Conservation (phyloP, 73 alveolate genomes). For the Tetrahymena borealis region DNA sequence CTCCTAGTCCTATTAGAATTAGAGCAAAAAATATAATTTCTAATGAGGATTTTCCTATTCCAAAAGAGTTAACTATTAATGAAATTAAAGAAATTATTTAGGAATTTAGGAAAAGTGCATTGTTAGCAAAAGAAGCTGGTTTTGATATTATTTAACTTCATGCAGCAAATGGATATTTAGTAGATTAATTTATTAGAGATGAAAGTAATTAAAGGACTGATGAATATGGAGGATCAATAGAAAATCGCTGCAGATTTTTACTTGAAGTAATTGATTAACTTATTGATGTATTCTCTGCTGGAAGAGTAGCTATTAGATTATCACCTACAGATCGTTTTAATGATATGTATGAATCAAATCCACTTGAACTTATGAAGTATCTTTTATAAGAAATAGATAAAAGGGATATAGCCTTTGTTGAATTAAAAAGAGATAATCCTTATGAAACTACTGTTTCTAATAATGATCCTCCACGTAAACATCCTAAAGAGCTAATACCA, state of each 20-base stretch:
- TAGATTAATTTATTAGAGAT: conserved; percentile 61
- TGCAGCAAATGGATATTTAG: conserved; percentile 65
- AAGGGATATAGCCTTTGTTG: conserved; percentile 20
- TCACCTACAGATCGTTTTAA: conserved; percentile 41
- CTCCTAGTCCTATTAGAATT: conserved; percentile 26
- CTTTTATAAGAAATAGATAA: not conserved
- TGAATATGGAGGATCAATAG: conserved; percentile 80
- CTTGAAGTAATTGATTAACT: conserved; percentile 58
- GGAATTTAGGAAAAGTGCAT: conserved; percentile 57
- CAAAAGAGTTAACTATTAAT: conserved; percentile 19
- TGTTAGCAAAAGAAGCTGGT: conserved; percentile 73
- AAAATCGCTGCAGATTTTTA: conserved; percentile 70
- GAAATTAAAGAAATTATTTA: conserved; percentile 61
- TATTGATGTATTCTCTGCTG: conserved; percentile 23
- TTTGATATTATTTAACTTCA: conserved; percentile 83
- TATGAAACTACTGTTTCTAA: not conserved
- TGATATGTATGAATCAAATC: conserved; percentile 49
- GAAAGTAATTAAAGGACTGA: conserved; percentile 69
- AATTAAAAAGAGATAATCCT: conserved; percentile 27
- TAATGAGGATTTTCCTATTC: not conserved
- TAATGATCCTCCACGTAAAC: not conserved
- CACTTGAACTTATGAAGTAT: conserved; percentile 25
- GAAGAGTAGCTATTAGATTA: conserved; percentile 48
- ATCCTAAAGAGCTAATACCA: conserved; percentile 10
- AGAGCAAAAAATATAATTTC: not conserved